Evolutionary conservation across 148 eudicot genomes (phyloP), one percentile per base, ranked within the genome.

Genomic region (Chenopodium quinoa): DNA sequence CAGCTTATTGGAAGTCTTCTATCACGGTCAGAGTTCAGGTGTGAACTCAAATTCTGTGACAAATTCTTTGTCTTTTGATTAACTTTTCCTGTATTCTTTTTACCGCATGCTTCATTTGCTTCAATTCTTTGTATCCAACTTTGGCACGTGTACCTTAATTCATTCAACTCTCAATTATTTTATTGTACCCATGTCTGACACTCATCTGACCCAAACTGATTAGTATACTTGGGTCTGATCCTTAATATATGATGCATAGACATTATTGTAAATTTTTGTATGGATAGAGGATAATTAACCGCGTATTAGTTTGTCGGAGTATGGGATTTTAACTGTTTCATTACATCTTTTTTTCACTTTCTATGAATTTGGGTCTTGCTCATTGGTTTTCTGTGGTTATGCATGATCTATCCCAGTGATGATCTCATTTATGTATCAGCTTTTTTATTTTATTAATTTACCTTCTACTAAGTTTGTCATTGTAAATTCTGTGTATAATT

Each of bases 11-110:
- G 85, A 86, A 90, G 87, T 86, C 96, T 94, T 80, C 83, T 97
- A 63, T 85, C 92, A 47, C 93, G 89, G 52, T 46, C 93, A 79
- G 91, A 97, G 88, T 97, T 92, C 92, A 97, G 99, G 99, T 97
- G 83, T 66, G 80, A 75, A 52, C 44, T 46, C 17, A 48, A 79
- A 62, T 48, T 68, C 8, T 62, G 9, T 3, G 9, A 62, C 22
- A 58, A 19, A 58, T 58, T 17, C 1, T 58, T 19, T 58, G 63
- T 20, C 11, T 62, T 20, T 62, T 17, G 25, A 62, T 16, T 58
- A 56, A 56, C 2, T 62, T 1, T 22, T 62, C 65, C 27, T 27
- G 12, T 1, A 1, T 66, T 25, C 12, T 66, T 16, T 10, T 25
- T 66, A 66, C 71, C 13, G 32, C 13, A 16, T 66, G 32, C 34